A percentile compares a stretch with the other conserved stretches of the same genome.
These are phyloP conservation scores for Croton setiger DNA, from an alignment of 441 rosid genomes.

Conservation along the genomic window DNA sequence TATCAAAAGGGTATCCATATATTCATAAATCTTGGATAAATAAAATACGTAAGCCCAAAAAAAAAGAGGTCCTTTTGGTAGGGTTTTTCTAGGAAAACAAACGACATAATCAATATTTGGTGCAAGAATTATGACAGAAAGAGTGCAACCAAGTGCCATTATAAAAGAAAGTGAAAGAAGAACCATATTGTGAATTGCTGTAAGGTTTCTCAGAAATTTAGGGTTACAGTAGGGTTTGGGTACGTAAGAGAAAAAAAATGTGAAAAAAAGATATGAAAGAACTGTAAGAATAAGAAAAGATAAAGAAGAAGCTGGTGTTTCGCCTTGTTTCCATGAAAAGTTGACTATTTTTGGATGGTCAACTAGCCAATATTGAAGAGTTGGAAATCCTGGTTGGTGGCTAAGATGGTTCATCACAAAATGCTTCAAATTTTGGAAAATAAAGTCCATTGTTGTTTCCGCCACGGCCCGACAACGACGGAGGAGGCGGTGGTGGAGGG, in stretches of 20 bases:
- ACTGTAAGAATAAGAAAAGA: conserved; percentile 40
- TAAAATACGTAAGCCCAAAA: conserved; percentile 66
- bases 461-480: too few relatives aligned
- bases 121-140: conserved; percentile 41
- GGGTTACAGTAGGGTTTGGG: conserved; percentile 29
- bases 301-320: conserved; percentile 56
- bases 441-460: conserved; percentile 7
- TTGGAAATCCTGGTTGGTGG: neutral
- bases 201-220: conserved; percentile 41
- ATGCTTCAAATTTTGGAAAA: conserved; percentile 14
- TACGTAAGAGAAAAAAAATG: conserved; percentile 35
- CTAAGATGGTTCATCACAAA: neutral
- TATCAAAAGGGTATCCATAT: conserved; percentile 55
- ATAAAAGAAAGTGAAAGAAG: conserved; percentile 42
- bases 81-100: conserved; percentile 48
- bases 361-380: conserved; percentile 54
- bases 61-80: conserved; percentile 45
- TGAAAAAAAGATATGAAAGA: conserved; percentile 42
- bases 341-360: conserved; percentile 47
- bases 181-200: conserved; percentile 48
- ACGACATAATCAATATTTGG: conserved; percentile 28
- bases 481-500: neutral
- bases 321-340: conserved; percentile 54
- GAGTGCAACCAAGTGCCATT: conserved; percentile 58
- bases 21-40: conserved; percentile 51